Evolutionary conservation across 768 basidiomycete species (phyloP).

Genomic region (Suillus decipiens): DNA sequence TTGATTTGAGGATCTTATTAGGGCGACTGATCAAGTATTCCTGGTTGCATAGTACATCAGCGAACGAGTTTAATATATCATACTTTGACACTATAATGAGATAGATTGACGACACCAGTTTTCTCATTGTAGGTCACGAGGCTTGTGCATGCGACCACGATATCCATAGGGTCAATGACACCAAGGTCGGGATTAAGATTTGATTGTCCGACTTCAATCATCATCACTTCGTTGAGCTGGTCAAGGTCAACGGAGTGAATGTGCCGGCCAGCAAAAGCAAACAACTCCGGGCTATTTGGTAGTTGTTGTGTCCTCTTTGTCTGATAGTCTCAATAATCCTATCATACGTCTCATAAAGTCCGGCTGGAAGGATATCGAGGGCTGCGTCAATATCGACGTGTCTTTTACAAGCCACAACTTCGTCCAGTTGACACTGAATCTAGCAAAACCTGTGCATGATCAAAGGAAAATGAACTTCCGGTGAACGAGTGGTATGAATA

Average conservation of each 20-base stretch:
- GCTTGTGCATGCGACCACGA: background rate
- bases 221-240: conserved; percentile 3
- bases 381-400: no score
- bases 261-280: conserved; percentile 3
- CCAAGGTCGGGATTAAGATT: background rate
- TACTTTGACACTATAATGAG: conserved; percentile 15
- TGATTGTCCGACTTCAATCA: background rate
- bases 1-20: background rate
- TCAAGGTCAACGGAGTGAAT: background rate
- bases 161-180: conserved; percentile 1
- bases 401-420: background rate
- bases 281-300: background rate
- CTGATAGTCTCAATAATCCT: conserved; percentile 20
- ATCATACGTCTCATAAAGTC: conserved; percentile 25
- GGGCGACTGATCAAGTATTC: background rate
- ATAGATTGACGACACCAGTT: background rate
- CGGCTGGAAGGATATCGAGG: conserved; percentile 16
- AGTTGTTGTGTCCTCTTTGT: background rate
- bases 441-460: conserved; percentile 4
- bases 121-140: conserved; percentile 7
- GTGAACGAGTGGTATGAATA: no score
- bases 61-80: background rate
- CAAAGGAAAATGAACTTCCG: no score
- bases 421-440: conserved; percentile 13
- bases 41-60: no score